Conservation (phyloP, 1,284 basidiomycete genomes). For the Ustanciosporium gigantosporum region DNA sequence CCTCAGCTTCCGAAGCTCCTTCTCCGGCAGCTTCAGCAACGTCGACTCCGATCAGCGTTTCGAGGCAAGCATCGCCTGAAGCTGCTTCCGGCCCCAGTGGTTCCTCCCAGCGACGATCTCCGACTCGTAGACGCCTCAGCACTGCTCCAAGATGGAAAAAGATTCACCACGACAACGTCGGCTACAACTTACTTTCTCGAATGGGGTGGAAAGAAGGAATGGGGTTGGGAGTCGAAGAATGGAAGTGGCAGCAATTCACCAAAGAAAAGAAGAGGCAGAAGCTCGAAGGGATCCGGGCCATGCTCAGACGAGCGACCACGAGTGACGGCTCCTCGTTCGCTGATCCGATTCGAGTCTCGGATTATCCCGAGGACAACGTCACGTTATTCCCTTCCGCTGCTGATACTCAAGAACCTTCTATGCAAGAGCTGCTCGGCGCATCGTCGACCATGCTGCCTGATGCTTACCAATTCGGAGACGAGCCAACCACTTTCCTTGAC, state of each 20-base stretch:
- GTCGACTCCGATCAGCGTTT: conserved; percentile 6
- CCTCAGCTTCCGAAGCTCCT: conserved; percentile 23
- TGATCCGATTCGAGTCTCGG: background rate
- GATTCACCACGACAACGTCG: conserved; percentile 24
- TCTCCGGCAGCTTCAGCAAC: conserved; percentile 7
- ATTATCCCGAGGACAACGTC: background rate
- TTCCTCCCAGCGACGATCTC: conserved; percentile 1
- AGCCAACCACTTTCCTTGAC: background rate
- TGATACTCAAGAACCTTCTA: background rate
- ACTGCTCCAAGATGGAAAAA: conserved; percentile 22
- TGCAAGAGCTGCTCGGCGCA: background rate
- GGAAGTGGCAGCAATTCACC: conserved; percentile 22
- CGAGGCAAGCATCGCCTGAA: conserved; percentile 2
- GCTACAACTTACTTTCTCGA: conserved; percentile 21
- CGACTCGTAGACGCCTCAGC: conserved; percentile 6
- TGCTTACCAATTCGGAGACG: background rate
- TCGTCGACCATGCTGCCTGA: background rate
- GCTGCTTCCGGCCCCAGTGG: background rate
- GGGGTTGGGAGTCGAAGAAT: conserved; percentile 30
- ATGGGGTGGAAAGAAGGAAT: conserved; percentile 42
- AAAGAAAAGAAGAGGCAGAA: background rate
- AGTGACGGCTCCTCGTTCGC: background rate
- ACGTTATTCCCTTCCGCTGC: background rate
- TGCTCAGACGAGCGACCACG: background rate
- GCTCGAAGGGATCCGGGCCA: background rate